These are phyloP conservation scores for Pyronema omphalodes DNA, from an alignment of 495 filamentous ascomycete species.

Conservation along the genomic window DNA sequence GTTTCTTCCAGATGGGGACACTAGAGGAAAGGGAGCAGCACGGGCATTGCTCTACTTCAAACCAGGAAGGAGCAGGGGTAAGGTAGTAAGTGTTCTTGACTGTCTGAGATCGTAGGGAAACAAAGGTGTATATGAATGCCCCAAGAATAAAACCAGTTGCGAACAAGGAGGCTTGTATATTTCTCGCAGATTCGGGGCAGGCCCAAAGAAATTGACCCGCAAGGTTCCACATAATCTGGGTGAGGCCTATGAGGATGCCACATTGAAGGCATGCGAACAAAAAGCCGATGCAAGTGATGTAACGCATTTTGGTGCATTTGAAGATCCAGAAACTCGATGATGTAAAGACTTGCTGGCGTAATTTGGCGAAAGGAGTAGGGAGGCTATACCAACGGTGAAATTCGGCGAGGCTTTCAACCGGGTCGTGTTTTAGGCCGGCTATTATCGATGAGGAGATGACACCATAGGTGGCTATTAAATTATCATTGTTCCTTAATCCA, in stretches of 20 bases:
- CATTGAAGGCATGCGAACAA: no score
- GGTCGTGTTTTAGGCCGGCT: not conserved
- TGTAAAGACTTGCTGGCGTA: no score
- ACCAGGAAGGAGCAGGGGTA: not conserved
- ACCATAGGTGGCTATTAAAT: not conserved
- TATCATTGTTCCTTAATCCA: no score
- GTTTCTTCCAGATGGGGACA: not conserved
- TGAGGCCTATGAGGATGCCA: no score
- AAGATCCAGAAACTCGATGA: no score
- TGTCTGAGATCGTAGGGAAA: not conserved
- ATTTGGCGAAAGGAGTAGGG: not conserved
- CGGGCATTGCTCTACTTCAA: not conserved
- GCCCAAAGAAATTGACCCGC: not conserved
- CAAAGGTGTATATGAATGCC: not conserved
- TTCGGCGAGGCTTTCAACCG: no score
- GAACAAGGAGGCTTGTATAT: no score
- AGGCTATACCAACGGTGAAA: not conserved
- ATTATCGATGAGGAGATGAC: not conserved
- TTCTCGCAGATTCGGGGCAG: not conserved
- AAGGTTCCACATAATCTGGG: no score
- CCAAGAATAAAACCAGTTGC: not conserved
- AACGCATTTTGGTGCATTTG: no score
- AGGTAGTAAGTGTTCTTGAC: not conserved
- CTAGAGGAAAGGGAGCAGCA: not conserved
- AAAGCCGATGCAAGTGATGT: no score